These are phyloP conservation scores for Leucosporidium creatinivorum DNA, from an alignment of 768 basidiomycete genomes.

Conservation along the genomic window DNA sequence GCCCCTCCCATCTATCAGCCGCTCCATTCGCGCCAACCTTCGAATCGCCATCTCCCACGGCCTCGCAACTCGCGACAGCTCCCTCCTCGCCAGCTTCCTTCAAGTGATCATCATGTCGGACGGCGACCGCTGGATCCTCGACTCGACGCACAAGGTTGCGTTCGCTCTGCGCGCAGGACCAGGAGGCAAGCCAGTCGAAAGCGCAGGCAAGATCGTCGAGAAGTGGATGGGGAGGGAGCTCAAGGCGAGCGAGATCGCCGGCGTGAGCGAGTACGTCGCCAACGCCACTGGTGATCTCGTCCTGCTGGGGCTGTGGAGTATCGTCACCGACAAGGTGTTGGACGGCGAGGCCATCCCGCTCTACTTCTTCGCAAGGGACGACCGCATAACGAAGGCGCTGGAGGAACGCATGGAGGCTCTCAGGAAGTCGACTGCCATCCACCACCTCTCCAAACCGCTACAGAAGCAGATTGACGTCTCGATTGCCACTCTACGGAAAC, in stretches of 20 bases:
- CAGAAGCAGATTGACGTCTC: constrained; percentile 66
- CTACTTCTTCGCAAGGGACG: constrained; percentile 91
- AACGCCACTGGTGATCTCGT: constrained; percentile 83
- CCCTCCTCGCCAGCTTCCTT: constrained; percentile 83
- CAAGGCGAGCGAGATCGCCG: constrained; percentile 66
- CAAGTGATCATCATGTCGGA: constrained; percentile 78
- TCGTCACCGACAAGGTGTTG: constrained; percentile 52
- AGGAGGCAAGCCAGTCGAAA: constrained; percentile 61
- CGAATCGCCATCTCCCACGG: constrained; percentile 89
- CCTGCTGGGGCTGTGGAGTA: constrained; percentile 72
- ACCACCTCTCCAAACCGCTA: constrained; percentile 53
- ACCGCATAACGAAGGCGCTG: constrained; percentile 57
- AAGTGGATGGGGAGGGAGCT: constrained; percentile 82
- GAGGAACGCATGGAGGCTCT: constrained; percentile 45
- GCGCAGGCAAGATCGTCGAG: constrained; percentile 67
- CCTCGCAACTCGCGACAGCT: constrained; percentile 54
- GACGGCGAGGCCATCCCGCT: constrained; percentile 47
- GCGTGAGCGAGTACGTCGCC: constrained; percentile 82
- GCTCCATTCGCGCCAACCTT: constrained; percentile 60
- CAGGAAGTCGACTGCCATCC: constrained; percentile 33
- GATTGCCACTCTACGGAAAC: constrained; percentile 58
- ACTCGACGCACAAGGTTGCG: constrained; percentile 60
- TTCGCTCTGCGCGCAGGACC: constrained; percentile 63
- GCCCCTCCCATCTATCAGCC: not conserved
- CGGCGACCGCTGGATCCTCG: constrained; percentile 56